Base-by-base conservation (phyloP, 2,329 filamentous ascomycete genomes). In the Neopestalotiopsis rosae region DNA sequence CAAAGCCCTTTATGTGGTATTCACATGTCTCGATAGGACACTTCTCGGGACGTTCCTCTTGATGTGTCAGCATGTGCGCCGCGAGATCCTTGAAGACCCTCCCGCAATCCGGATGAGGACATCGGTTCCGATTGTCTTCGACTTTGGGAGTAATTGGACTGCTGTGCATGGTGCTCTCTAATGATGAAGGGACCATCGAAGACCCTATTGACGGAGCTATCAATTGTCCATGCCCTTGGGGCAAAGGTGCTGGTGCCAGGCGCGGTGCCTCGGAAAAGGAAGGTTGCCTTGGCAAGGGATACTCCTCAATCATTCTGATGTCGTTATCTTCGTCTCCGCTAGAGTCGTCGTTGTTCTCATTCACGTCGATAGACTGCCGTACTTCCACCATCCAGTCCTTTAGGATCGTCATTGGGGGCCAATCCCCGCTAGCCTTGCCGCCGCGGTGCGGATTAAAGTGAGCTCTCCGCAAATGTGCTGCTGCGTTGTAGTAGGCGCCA, bases 61-160 rank as follows among this genome's bases (percentile, higher is more conserved):
- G 93, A 80, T 98, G 95, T 0, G 95, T 98, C 78, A 97, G 88
- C 92, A 97, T 95, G 81, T 98, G 95, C 9, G 95, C 94, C 81
- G 95, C 95, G 72, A 97, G 84, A 77, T 97, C 94, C 82, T 97
- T 97, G 87, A 97, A 97, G 69, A 91, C 87, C 76, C 92, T 91
- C 72, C 94, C 94, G 76, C 94, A 97, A 69, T 95, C 94, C 6
- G 92, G 90, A 76, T 94, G 91, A 1, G 93, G 92, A 84, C 94
- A 97, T 71, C 92, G 87, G 61, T 78, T 79, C 34, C 77, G 70
- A 65, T 77, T 77, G 67, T 79, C 77, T 56, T 79, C 77, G 10
- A 75, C 73, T 61, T 79, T 79, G 4, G 75, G 71, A 62, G 76
- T 76, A 45, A 73, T 71, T 2, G 77, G 77, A 52, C 76, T 79